Evolutionary conservation across 2,329 filamentous ascomycete genomes (phyloP).

Genomic region (Cordyceps tenuipes): DNA sequence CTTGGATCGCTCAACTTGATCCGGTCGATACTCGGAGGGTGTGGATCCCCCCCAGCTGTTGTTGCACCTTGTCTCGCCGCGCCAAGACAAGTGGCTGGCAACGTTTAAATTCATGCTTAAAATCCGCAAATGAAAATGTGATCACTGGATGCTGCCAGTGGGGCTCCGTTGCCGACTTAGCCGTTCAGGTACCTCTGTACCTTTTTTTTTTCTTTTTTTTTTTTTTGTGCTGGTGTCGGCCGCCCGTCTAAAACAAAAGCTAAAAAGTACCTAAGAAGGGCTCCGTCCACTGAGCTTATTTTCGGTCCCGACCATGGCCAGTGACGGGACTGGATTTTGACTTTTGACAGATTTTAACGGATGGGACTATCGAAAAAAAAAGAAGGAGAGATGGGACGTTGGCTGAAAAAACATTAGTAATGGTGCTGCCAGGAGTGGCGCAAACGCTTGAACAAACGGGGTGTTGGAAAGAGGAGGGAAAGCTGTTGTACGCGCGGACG

Average conservation of each 20-base stretch:
- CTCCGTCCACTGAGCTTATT: too few species aligned
- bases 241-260: too few species aligned
- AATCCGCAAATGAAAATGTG: constrained; percentile 20
- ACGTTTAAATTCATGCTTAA: constrained; percentile 46
- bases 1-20: background rate
- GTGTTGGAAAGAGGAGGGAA: background rate
- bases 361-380: too few species aligned
- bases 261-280: too few species aligned
- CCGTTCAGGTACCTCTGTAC: constrained; percentile 10
- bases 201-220: background rate
- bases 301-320: too few species aligned
- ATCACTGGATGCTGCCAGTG: background rate
- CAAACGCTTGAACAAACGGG: background rate
- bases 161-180: constrained; percentile 10
- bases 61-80: constrained; percentile 14
- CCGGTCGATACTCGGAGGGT: background rate
- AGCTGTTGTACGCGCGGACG: background rate
- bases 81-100: constrained; percentile 38
- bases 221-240: background rate
- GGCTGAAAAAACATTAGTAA: too few species aligned
- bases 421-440: too few species aligned
- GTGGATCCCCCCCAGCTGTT: background rate
- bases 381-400: too few species aligned
- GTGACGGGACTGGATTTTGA: background rate
- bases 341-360: too few species aligned